These are phyloP conservation scores for Simmondsia chinensis DNA, from an alignment of 148 eudicot genomes.

Conservation along the genomic window DNA sequence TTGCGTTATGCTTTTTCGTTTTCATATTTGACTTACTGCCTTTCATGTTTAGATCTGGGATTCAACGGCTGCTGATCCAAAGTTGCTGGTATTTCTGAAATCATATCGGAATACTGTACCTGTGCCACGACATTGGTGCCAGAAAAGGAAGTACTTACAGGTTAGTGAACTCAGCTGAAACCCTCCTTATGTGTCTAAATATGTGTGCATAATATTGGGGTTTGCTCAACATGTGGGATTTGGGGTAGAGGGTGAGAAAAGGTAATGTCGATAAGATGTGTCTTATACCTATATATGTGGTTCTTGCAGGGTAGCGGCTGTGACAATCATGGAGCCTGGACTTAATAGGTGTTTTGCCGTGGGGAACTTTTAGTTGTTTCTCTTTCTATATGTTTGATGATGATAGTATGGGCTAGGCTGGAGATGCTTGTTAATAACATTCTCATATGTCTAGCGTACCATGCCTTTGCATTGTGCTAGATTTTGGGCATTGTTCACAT, in stretches of 20 bases:
- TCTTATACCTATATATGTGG: constrained; percentile 95
- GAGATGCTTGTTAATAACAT: constrained; percentile 8
- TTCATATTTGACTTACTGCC: not conserved
- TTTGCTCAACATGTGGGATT: constrained; percentile 10
- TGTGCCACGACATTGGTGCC: constrained; percentile 97
- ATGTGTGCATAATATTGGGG: constrained; percentile 19
- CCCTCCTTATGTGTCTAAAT: not conserved
- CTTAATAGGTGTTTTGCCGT: constrained; percentile 76
- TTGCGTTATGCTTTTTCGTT: not conserved
- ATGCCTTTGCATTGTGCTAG: too few relatives aligned
- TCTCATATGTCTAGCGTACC: too few relatives aligned
- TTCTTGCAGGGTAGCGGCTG: constrained; percentile 98
- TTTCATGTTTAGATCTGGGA: constrained; percentile 69
- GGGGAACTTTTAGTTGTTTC: constrained; percentile 45
- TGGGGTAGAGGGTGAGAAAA: constrained; percentile 38
- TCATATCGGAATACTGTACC: constrained; percentile 92
- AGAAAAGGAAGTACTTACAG: constrained; percentile 92
- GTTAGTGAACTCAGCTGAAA: constrained; percentile 26
- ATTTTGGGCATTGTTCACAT: constrained; percentile 3
- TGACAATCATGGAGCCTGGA: constrained; percentile 75
- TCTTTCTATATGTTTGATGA: constrained; percentile 22
- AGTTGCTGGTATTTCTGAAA: constrained; percentile 75
- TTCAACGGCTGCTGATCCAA: constrained; percentile 86
- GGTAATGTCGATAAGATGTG: constrained; percentile 56
- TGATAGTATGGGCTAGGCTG: constrained; percentile 51